Evolutionary conservation across 768 basidiomycete species (phyloP).

Genomic region (Collybia mongolica): DNA sequence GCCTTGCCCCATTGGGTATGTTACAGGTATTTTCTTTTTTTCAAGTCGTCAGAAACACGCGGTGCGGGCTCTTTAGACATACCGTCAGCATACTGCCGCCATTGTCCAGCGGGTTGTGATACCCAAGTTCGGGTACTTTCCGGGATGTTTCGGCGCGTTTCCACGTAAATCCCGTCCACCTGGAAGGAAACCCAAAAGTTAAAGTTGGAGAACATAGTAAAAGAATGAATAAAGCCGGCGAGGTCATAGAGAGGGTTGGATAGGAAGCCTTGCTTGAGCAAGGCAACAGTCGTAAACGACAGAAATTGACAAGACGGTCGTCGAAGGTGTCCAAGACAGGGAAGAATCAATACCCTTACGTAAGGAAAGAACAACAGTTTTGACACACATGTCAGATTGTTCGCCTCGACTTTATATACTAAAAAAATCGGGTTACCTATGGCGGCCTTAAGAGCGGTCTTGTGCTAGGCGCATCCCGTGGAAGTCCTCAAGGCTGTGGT

Average conservation of each 20-base stretch:
- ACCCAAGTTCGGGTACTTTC: slow-evolving; percentile 54
- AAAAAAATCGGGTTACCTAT: too few relatives aligned
- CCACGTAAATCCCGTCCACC: background rate
- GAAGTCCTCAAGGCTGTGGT: too few relatives aligned
- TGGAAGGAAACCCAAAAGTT: slow-evolving; percentile 8
- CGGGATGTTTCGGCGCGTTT: slow-evolving; percentile 19
- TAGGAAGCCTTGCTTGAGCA: background rate
- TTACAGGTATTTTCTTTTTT: slow-evolving; percentile 47
- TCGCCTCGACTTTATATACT: too few relatives aligned
- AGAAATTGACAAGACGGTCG: background rate
- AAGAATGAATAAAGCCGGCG: slow-evolving; percentile 23
- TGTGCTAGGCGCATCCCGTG: too few relatives aligned
- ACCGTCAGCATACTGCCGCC: slow-evolving; percentile 79
- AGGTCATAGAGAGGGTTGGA: slow-evolving; percentile 8
- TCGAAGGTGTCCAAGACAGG: background rate
- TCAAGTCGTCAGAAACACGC: background rate
- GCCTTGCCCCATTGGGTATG: slow-evolving; percentile 71
- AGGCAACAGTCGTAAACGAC: background rate
- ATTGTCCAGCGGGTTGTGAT: slow-evolving; percentile 48
- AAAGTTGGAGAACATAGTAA: slow-evolving; percentile 27
- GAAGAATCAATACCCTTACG: too few relatives aligned
- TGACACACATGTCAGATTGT: background rate
- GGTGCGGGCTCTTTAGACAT: slow-evolving; percentile 22
- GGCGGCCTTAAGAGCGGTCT: too few relatives aligned
- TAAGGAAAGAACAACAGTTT: background rate